Base-by-base conservation (phyloP, 2,329 filamentous ascomycete genomes). In the Pleoardoris graminearum region DNA sequence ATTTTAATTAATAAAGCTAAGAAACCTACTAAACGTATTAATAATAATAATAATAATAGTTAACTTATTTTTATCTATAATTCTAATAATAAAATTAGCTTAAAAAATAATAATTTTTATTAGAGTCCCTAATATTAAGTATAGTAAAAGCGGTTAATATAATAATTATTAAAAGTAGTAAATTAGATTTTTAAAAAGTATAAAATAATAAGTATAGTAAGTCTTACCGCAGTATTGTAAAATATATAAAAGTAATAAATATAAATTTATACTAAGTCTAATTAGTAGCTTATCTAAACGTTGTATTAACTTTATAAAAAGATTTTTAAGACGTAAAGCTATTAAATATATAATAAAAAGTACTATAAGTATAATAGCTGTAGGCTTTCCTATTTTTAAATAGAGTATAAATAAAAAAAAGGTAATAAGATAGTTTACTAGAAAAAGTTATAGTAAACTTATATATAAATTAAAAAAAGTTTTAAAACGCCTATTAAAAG, bases 131-230 rank as follows among this genome's bases (percentile, higher is more conserved):
- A 10, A 27, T 10, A 10, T 27, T 10, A 10, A 23, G 43, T 36
- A 36, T 36, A 52, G 43, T 35, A 35, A 52, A 52, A 48, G 17
- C 36, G 37, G 36, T 33, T 17, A 35, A 47, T 35, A 48, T 36
- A 12, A 48, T 16, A 48, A 36, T 52, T 27, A 47, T 43, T 30
- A 52, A 43, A 52, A 43, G 48, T 52, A 27, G 50, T 52, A 33
- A 52, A 52, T 48, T 52, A 27, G 44, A 16, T 43, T 25, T 52
- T 43, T 42, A 52, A 48, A 52, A 43, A 52, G 36, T 52, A 48
- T 48, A 48, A 41, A 36, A 43, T 14, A 48, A 52, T 36, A 22
- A 52, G 50, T 27, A 35, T 36, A 52, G 50, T 36, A 22, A 36
- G 44, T 19, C 43, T 52, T 52, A 43, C 27, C n/a, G 36, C 29